Base-by-base conservation (phyloP, 768 basidiomycete species). In the Russula griseocarnosa region DNA sequence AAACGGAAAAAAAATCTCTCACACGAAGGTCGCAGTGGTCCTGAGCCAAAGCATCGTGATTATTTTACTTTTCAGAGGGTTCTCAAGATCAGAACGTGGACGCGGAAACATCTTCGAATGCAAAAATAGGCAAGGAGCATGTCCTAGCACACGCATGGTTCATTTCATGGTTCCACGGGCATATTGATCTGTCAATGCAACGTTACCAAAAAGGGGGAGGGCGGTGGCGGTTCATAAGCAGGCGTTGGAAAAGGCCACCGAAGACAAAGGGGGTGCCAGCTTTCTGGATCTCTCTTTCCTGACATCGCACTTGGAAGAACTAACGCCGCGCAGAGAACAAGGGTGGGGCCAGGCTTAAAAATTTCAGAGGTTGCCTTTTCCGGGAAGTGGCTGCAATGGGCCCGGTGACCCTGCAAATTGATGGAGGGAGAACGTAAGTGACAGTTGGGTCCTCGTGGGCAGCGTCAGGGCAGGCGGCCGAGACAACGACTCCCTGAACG, bases 401-500 rank as follows among this genome's bases (percentile, higher is more conserved):
- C 10, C 32, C 46, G 32, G 26, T 32, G 47, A 60, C 63, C 63
- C 47, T 60, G 63, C 58, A 55, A 49, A 42, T 38, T 40, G 38
- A 47, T 47, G 34, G 24, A 30, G 8, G 20, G 40, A 16, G 63
- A 42, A 64, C 58, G 53, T 60, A 64, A 55, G 36, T 36, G 53
- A 55, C 22, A 55, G 63, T 46, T 30, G 28, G 54, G 22, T 36
- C 44, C 44, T 55, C 53, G 38, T 49, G 58, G 38, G 22, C 14
- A 56, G 11, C n/a, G 3, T 32, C 26, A 50, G 61, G 61, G 47
- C 51, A 28, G 34, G 49, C 24, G 51, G 38, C 13, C 10, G 9
- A 56, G 1, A 26, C 5, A n/a, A 56, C 34, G 20, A 50, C 22
- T 24, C 61, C 49, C 49, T 49, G 24, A 62, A 52, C 10, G 57